Evolutionary conservation across 768 basidiomycete genomes (phyloP).

Genomic region (Tulasnella sp.): DNA sequence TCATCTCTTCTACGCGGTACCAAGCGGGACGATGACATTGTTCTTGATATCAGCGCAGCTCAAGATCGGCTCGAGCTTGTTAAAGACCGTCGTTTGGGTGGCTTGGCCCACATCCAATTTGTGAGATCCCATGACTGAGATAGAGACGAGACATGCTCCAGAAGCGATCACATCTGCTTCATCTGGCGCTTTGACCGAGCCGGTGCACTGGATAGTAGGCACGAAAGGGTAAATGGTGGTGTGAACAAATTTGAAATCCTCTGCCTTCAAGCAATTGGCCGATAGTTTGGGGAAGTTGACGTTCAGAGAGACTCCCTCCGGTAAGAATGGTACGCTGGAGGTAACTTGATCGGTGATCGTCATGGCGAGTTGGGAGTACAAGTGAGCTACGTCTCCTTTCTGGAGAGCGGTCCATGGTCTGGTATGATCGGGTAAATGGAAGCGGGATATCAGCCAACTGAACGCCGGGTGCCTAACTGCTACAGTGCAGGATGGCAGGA

Average conservation of each 20-base stretch:
- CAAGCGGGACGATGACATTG: too few species aligned
- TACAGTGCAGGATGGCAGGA: background rate
- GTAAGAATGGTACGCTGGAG: constrained; percentile 6
- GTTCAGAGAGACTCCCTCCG: background rate
- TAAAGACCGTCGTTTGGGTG: background rate
- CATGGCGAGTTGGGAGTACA: constrained; percentile 3
- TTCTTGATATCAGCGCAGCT: too few species aligned
- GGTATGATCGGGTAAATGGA: background rate
- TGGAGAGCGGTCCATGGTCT: background rate
- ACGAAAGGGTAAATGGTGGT: background rate
- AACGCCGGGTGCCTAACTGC: background rate
- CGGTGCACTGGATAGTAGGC: background rate
- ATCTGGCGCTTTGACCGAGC: background rate
- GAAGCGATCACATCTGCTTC: background rate
- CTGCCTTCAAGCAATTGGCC: background rate
- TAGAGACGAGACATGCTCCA: background rate
- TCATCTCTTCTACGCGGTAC: too few species aligned
- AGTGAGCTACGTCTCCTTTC: background rate
- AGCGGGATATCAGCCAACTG: background rate
- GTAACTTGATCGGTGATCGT: background rate
- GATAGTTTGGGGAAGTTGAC: constrained; percentile 11
- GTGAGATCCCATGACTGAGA: constrained; percentile 4
- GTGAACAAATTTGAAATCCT: constrained; percentile 4
- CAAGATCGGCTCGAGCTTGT: background rate
- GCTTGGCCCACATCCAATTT: background rate